These are phyloP conservation scores for Ilex aquifolium DNA, from an alignment of 257 asterid species.

Conservation along the genomic window DNA sequence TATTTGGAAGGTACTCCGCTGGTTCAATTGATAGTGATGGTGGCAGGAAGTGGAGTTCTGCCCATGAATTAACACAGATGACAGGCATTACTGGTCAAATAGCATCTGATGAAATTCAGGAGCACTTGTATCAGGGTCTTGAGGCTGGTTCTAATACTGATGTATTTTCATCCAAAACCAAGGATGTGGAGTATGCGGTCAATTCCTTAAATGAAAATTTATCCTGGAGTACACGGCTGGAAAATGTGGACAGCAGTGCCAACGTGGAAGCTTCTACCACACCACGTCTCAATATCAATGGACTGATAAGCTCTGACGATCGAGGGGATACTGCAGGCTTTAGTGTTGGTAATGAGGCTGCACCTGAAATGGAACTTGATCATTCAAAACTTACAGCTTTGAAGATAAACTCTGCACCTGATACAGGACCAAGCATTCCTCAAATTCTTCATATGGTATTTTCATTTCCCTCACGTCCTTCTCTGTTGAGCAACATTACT, in stretches of 20 bases:
- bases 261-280: conserved; percentile 41
- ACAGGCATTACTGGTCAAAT: conserved; percentile 29
- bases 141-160: conserved; percentile 53
- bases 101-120: conserved; percentile 57
- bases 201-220: conserved; percentile 38
- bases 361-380: conserved; percentile 40
- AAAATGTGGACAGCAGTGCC: conserved; percentile 33
- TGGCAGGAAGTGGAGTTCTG: conserved; percentile 81
- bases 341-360: conserved; percentile 42
- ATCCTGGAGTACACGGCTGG: conserved; percentile 28
- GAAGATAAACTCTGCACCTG: conserved; percentile 47
- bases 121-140: conserved; percentile 33
- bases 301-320: conserved; percentile 51
- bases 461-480: neutral
- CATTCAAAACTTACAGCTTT: conserved; percentile 49
- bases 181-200: conserved; percentile 40
- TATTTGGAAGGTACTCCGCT: conserved; percentile 84
- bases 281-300: conserved; percentile 52
- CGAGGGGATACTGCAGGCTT: conserved; percentile 33
- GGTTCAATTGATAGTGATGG: conserved; percentile 90
- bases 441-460: conserved; percentile 94
- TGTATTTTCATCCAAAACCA: conserved; percentile 36
- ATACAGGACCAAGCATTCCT: conserved; percentile 84
- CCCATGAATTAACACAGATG: neutral
- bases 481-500: too few relatives aligned